A percentile compares a stretch with the other conserved stretches of the same genome.
Evolutionary conservation across 2,329 filamentous ascomycete species (phyloP).

Genomic region (Cordyceps farinosa): DNA sequence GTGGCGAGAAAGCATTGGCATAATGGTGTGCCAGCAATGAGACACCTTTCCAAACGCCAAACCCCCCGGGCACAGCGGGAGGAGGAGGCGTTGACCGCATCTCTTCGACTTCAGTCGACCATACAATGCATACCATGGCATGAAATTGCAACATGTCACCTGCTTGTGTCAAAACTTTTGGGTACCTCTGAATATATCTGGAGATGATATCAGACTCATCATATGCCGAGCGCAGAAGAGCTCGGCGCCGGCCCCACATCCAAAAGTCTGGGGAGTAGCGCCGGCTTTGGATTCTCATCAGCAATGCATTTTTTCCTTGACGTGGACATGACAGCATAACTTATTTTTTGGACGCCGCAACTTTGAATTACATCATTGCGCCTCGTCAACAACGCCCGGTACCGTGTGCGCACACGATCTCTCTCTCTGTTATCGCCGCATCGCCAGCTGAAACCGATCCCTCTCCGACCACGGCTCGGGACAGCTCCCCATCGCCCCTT

Average conservation of each 20-base stretch:
- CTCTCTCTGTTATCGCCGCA: neutral
- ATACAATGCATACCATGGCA: neutral
- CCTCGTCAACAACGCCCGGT: no score
- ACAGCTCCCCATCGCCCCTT: neutral
- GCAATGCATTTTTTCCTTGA: neutral
- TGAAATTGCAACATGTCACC: neutral
- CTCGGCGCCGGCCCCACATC: slow-evolving; percentile 11
- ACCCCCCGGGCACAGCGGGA: no score
- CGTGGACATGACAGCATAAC: neutral
- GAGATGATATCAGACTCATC: neutral
- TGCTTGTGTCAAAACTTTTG: neutral
- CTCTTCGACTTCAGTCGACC: neutral
- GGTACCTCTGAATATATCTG: neutral
- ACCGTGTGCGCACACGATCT: neutral
- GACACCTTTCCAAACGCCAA: neutral
- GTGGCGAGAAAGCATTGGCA: neutral
- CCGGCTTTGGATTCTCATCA: slow-evolving; percentile 1
- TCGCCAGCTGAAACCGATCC: neutral
- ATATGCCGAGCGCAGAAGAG: neutral
- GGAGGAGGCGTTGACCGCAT: no score
- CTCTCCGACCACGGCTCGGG: neutral
- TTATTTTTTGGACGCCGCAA: neutral
- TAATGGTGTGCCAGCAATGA: neutral
- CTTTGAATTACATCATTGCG: neutral
- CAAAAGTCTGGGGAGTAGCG: slow-evolving; percentile 13